Conservation (phyloP, 202 grass and related monocot species). For the Zoysia matrella region DNA sequence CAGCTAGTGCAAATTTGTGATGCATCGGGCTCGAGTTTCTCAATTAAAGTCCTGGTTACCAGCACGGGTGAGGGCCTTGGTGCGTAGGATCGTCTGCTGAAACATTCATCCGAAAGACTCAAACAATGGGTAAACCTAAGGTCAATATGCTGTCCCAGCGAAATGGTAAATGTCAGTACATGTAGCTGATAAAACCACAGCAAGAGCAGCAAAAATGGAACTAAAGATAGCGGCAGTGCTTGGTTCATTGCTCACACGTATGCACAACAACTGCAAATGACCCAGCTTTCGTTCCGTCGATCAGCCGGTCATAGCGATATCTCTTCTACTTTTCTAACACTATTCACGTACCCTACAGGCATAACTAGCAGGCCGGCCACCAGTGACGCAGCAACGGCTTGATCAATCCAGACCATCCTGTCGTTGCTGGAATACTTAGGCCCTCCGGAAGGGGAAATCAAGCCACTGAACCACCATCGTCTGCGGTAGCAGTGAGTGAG, state of each 20-base stretch:
- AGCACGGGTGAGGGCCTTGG: too few relatives aligned
- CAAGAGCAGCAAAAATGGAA: not conserved
- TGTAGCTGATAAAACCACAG: too few relatives aligned
- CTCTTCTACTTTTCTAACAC: not conserved
- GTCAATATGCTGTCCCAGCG: too few relatives aligned
- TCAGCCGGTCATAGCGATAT: not conserved
- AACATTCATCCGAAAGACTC: too few relatives aligned
- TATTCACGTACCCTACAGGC: not conserved
- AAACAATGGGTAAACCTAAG: too few relatives aligned
- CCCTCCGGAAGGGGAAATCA: not conserved
- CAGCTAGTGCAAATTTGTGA: too few relatives aligned
- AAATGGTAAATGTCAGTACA: too few relatives aligned
- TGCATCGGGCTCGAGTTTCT: too few relatives aligned
- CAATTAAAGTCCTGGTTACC: too few relatives aligned
- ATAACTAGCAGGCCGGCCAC: not conserved
- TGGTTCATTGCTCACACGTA: not conserved
- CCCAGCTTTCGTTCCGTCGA: not conserved
- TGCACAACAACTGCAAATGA: conserved; percentile 29
- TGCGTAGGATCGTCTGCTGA: too few relatives aligned
- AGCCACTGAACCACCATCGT: not conserved
- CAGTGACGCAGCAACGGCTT: not conserved
- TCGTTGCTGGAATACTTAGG: not conserved
- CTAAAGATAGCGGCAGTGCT: not conserved
- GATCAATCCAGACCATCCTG: not conserved
- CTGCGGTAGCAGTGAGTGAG: not conserved